A percentile compares a stretch with the other conserved stretches of the same genome.
Evolutionary conservation across 208 protist species (phyloP).

Genomic region (Dictyostelium gargantuum): DNA sequence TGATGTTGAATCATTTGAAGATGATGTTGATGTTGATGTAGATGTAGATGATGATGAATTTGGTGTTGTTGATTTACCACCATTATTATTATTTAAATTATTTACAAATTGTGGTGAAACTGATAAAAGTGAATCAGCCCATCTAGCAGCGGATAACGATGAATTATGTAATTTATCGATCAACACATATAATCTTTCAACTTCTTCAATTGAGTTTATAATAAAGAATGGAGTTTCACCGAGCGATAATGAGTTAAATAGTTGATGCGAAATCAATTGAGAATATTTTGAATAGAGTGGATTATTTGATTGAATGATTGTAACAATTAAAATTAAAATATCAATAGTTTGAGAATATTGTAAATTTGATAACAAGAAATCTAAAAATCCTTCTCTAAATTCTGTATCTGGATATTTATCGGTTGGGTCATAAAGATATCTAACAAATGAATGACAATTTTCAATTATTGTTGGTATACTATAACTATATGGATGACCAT

Average conservation of each 20-base stretch:
- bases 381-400: conserved; percentile 12
- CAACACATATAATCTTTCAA: conserved; percentile 16
- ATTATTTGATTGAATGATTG: not conserved
- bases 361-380: conserved; percentile 19
- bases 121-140: conserved; percentile 36
- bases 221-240: conserved; percentile 44
- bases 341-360: conserved; percentile 5
- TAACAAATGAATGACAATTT: not conserved
- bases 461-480: not conserved
- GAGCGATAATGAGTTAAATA: not conserved
- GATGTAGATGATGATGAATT: not conserved
- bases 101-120: conserved; percentile 25
- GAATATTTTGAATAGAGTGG: conserved; percentile 5
- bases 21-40: not conserved
- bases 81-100: too few relatives aligned
- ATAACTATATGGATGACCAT: not conserved
- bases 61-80: too few relatives aligned
- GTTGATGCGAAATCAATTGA: not conserved
- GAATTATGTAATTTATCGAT: conserved; percentile 11
- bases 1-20: not conserved
- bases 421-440: conserved; percentile 14
- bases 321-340: not conserved
- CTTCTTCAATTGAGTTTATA: not conserved
- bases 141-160: not conserved
- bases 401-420: conserved; percentile 54